Base-by-base conservation (phyloP, 1,284 basidiomycete genomes). In the Microbotryum lychnidis-dioicae region DNA sequence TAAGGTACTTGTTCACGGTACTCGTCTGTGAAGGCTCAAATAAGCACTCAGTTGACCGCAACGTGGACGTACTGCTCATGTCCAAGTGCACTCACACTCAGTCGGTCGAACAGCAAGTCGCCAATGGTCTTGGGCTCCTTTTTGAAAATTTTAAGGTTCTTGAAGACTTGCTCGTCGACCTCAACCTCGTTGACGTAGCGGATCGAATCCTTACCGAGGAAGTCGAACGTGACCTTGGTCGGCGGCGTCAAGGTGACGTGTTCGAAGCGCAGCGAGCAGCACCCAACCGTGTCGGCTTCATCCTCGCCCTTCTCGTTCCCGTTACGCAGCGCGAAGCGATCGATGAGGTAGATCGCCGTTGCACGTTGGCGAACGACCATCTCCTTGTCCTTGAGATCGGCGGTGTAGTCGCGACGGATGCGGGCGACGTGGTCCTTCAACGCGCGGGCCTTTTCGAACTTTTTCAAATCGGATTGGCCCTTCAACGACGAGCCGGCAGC, bases 281-380 rank as follows among this genome's bases (percentile, higher is more conserved):
- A 97, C 74, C 92, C 92, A 61, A 97, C 91, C 0, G 92, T 97
- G 74, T 97, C 92, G 1, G 92, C 92, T 76, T 97, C 92, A 68
- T 97, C 92, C 72, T 96, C 93, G 52, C 91, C 92, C 77, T 97
- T 97, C 77, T 97, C 93, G 77, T 97, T 97, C 72, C 92, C 92
- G 53, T 91, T 92, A 81, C 92, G 89, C 74, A 97, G 86, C 27
- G 92, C 93, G 31, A 96, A 82, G 71, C 84, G 83, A 77, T 97
- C 92, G 72, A 97, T 97, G 77, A 97, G 91, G 77, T 97, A 97
- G 84, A 97, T 89, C 14, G 92, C 88, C 0, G 92, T 97, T 9
- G 92, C 93, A 45, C 92, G 85, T 76, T 96, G 92, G 51, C 92
- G 85, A 67, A 89, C 87, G 10, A 85, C 87, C 87, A 91, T 97